A percentile compares a stretch with the other conserved stretches of the same genome.
Evolutionary conservation across 164 flowering plant species (phyloP).

Genomic region (Aristolochia californica): DNA sequence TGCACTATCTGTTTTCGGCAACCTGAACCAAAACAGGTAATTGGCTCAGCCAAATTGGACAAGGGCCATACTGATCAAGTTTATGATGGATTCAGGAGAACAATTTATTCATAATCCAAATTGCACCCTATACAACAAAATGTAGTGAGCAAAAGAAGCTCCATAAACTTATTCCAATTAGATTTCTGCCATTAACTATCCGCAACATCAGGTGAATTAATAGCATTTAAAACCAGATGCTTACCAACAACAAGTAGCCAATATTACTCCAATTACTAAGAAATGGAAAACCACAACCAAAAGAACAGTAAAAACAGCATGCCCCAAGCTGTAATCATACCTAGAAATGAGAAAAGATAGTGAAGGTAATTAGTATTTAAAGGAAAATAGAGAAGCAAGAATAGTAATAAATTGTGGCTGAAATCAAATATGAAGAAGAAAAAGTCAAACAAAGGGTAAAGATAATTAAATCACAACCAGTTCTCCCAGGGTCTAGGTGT

Average conservation of each 20-base stretch:
- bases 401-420: neutral
- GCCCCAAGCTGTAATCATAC: slow-evolving; percentile 73
- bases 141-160: no score
- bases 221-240: neutral
- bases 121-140: no score
- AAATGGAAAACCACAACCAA: slow-evolving; percentile 79
- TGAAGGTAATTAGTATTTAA: neutral
- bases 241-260: slow-evolving; percentile 94
- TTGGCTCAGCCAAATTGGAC: no score
- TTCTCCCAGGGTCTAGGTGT: neutral
- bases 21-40: no score
- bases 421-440: neutral
- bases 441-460: neutral
- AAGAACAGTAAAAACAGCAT: slow-evolving; percentile 70
- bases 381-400: neutral
- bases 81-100: no score
- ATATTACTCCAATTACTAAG: slow-evolving; percentile 48
- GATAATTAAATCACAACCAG: neutral
- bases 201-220: no score
- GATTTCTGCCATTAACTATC: no score
- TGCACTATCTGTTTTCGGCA: no score
- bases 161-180: no score
- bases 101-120: no score
- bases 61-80: no score
- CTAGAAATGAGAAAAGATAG: slow-evolving; percentile 32